Percentiles rank a stretch among this genome's conserved stretches.
phyloP scores from a whole-genome alignment of 2,329 filamentous ascomycete genomes.

The Beauveria scarabaeidicola region DNA sequence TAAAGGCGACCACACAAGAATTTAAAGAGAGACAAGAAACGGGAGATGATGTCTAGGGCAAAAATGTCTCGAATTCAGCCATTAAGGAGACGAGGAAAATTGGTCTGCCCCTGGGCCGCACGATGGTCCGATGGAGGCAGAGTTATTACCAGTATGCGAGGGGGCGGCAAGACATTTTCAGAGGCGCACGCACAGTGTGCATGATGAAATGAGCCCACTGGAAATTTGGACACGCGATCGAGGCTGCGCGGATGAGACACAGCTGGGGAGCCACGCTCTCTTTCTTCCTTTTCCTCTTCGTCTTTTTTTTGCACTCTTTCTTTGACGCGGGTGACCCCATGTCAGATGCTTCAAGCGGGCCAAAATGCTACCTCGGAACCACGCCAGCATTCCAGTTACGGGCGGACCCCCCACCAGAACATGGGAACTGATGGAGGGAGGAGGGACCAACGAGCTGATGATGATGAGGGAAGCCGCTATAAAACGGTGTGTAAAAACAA shows the following conservation, averaged over 20 bases:
- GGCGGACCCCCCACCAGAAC: not conserved
- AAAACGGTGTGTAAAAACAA: not conserved
- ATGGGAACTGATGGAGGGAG: too few species aligned
- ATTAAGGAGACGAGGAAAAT: not conserved
- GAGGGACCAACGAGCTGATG: too few species aligned
- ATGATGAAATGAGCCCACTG: not conserved
- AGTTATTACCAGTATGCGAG: not conserved
- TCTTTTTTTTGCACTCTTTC: not conserved
- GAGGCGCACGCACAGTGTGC: not conserved
- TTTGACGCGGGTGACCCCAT: not conserved
- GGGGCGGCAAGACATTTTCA: slow-evolving; percentile 8
- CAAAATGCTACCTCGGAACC: not conserved
- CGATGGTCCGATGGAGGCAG: not conserved
- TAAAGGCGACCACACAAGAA: not conserved
- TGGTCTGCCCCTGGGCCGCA: not conserved
- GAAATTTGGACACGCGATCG: not conserved
- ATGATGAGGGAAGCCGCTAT: not conserved
- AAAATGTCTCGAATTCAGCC: not conserved
- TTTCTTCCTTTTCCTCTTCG: not conserved
- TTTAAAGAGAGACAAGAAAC: not conserved
- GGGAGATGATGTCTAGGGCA: not conserved
- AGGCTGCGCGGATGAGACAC: not conserved
- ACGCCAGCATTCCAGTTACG: not conserved
- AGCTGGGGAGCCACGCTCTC: not conserved
- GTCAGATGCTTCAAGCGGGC: not conserved